These are phyloP conservation scores for Fusarium pilosicola DNA, from an alignment of 2,329 filamentous ascomycete species.

Conservation along the genomic window DNA sequence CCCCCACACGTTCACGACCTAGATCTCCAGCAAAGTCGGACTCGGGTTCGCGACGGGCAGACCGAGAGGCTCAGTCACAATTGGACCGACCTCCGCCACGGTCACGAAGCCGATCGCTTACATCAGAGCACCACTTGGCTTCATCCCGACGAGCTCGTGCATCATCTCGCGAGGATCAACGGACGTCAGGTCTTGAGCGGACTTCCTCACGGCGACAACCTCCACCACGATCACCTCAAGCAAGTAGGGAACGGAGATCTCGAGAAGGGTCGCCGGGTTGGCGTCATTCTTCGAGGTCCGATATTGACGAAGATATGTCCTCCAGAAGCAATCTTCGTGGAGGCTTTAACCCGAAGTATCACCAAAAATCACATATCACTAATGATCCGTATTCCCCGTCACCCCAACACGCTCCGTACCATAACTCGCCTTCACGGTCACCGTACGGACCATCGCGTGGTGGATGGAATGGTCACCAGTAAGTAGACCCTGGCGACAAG, in stretches of 20 bases:
- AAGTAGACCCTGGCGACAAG: constrained; percentile 35
- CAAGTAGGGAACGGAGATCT: constrained; percentile 43
- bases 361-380: constrained; percentile 51
- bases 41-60: constrained; percentile 37
- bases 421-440: constrained; percentile 57
- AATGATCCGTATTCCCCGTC: constrained; percentile 55
- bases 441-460: constrained; percentile 54
- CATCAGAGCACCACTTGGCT: constrained; percentile 32
- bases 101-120: constrained; percentile 41
- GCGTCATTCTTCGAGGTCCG: constrained; percentile 58
- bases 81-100: constrained; percentile 32
- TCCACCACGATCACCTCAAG: constrained; percentile 44
- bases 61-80: constrained; percentile 40
- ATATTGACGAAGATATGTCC: constrained; percentile 62
- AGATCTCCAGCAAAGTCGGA: constrained; percentile 43
- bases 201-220: constrained; percentile 31
- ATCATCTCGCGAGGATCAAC: constrained; percentile 39
- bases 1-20: constrained; percentile 42
- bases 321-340: constrained; percentile 56
- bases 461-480: constrained; percentile 55
- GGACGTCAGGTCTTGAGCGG: constrained; percentile 36
- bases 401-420: constrained; percentile 57
- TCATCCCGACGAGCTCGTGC: constrained; percentile 34
- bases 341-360: constrained; percentile 53
- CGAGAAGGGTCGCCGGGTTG: constrained; percentile 45